Evolutionary conservation across 2,329 filamentous ascomycete genomes (phyloP), one percentile per base, ranked within the genome.

Genomic region (Trichoderma pleuroti): DNA sequence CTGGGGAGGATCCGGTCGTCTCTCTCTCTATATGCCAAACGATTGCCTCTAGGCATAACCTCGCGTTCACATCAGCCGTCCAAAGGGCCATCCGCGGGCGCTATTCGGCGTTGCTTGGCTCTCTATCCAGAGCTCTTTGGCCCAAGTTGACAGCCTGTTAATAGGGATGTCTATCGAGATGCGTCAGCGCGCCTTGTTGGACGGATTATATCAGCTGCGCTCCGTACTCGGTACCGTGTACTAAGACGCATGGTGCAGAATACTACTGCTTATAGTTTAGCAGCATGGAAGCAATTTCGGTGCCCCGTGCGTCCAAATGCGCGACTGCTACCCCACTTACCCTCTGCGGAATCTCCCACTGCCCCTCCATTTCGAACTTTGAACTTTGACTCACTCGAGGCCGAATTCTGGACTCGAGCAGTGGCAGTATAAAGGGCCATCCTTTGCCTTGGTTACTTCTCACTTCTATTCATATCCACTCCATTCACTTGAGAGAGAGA

Each of bases 381-480:
- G 46, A 52, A 52, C 26, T 46, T 68, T 68, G 66, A 68, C 66
- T 68, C 66, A 68, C 63, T 59, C 65, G 52, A 54, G 65, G 36
- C 65, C 65, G 66, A 68, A 49, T 49, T 46, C 46, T 30, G 36
- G 59, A 30, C 26, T 36, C 28, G 42, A 68, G 54, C 56, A 28
- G 21, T 28, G 28, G 39, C 28, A 59, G 30, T 18, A 39, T 65
- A 59, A 52, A 66, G 26, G 14, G 42, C 30, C 32, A 62, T 16
- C 24, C 24, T 24, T 60, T 32, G 5, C 36, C 16, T 52, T 34
- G 28, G 11, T 59, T 59, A 11, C 32, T 56, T 14, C 46, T n/a
- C 21, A 7, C 18, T 24, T 52, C 28, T 46, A 56, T 59, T 56
- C 30, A 16, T 54, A 54, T 30, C 28, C 12, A 39, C 24, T 56